Evolutionary conservation across 106 monocot genomes (phyloP).

Genomic region (Gastrodia elata): DNA sequence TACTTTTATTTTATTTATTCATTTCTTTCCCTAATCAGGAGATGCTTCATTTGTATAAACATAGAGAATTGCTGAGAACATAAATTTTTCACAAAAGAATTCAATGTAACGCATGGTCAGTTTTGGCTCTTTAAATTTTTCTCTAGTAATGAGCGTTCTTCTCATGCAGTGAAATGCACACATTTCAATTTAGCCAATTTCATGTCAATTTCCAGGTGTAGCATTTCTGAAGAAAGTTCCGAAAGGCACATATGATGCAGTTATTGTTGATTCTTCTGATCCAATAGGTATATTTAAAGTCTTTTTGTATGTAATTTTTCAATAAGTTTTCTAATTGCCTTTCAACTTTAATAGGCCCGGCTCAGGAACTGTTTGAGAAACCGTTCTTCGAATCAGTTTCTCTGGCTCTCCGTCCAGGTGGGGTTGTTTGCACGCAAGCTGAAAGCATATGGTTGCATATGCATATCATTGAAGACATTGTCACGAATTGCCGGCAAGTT

Average conservation of each 20-base stretch:
- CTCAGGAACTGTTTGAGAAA: slow-evolving; percentile 90
- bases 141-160: too few species aligned
- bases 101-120: too few species aligned
- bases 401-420: slow-evolving; percentile 73
- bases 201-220: slow-evolving; percentile 28
- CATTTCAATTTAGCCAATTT: neutral
- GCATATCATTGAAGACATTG: slow-evolving; percentile 88
- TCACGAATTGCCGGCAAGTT: slow-evolving; percentile 58
- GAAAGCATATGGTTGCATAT: slow-evolving; percentile 99
- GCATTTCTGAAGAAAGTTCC: slow-evolving; percentile 38
- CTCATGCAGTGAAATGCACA: neutral
- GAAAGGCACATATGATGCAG: slow-evolving; percentile 56
- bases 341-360: slow-evolving; percentile 49
- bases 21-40: neutral
- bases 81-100: too few species aligned
- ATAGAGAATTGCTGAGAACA: too few species aligned
- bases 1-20: neutral
- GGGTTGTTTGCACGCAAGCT: slow-evolving; percentile 88
- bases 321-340: neutral
- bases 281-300: slow-evolving; percentile 39
- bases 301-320: neutral
- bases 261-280: slow-evolving; percentile 76
- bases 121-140: too few species aligned
- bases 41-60: neutral
- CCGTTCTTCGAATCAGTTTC: slow-evolving; percentile 87